Evolutionary conservation across 305 asterid species (phyloP).

Genomic region (Stenogyne calaminthoides): DNA sequence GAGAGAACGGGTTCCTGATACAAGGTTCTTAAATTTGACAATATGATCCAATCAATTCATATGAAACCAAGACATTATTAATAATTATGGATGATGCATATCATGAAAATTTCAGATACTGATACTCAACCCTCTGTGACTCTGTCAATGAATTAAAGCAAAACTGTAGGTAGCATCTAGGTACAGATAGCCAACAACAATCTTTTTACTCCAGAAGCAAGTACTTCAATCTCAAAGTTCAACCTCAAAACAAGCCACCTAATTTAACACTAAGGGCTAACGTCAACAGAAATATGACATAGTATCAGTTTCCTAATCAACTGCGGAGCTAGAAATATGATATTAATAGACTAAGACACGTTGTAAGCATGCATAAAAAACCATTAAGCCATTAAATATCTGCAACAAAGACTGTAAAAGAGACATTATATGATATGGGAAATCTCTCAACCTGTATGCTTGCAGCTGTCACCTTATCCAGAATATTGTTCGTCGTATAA

Average conservation of each 20-base stretch:
- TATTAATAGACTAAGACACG: background rate
- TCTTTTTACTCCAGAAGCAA: conserved; percentile 18
- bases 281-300: conserved; percentile 6
- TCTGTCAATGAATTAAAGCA: conserved; percentile 10
- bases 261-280: background rate
- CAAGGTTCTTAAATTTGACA: background rate
- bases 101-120: background rate
- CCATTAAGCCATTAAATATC: background rate
- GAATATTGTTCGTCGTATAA: conserved; percentile 75
- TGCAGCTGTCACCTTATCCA: conserved; percentile 85
- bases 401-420: background rate
- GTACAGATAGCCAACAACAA: background rate
- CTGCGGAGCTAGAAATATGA: background rate
- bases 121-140: background rate
- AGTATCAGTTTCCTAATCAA: conserved; percentile 4
- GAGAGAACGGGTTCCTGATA: background rate
- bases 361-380: conserved; percentile 15
- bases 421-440: conserved; percentile 1
- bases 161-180: background rate
- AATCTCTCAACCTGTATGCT: conserved; percentile 76
- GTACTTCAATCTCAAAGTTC: background rate
- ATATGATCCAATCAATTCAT: background rate
- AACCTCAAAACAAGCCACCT: conserved; percentile 14
- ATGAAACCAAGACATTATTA: background rate
- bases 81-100: background rate